Percentiles rank a stretch among this genome's conserved stretches.
Conservation (phyloP, 495 filamentous ascomycete genomes). For the Clohesyomyces aquaticus region DNA sequence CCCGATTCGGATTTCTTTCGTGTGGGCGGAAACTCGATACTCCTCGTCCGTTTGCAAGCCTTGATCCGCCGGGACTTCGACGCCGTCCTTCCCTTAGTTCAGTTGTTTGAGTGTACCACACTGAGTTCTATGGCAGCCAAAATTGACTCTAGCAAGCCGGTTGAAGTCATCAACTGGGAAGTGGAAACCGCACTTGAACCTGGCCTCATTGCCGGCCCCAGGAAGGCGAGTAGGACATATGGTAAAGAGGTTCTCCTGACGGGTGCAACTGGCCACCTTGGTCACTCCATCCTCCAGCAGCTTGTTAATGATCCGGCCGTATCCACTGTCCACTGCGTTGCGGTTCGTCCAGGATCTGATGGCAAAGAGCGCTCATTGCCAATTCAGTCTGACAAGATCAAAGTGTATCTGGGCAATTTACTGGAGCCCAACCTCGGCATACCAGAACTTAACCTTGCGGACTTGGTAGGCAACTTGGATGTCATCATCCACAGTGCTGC, state of each 20-base stretch:
- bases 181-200: neutral
- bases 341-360: neutral
- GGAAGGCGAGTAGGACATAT: neutral
- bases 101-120: neutral
- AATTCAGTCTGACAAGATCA: neutral
- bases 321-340: neutral
- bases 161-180: neutral
- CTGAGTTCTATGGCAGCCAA: neutral
- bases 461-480: neutral
- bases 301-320: neutral
- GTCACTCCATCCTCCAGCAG: neutral
- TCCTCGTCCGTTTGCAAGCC: neutral
- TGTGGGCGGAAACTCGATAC: constrained; percentile 7
- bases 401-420: neutral
- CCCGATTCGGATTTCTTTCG: constrained; percentile 12
- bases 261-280: neutral
- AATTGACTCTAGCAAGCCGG: neutral
- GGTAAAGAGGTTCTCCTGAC: neutral
- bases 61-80: neutral
- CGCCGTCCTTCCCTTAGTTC: neutral
- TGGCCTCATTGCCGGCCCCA: neutral
- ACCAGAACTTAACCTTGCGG: neutral
- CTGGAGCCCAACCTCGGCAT: neutral
- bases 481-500: neutral
- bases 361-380: neutral